A percentile compares a stretch with the other conserved stretches of the same genome.
Conservation (phyloP, 2,329 filamentous ascomycete species). For the Corynespora cassiicola region DNA sequence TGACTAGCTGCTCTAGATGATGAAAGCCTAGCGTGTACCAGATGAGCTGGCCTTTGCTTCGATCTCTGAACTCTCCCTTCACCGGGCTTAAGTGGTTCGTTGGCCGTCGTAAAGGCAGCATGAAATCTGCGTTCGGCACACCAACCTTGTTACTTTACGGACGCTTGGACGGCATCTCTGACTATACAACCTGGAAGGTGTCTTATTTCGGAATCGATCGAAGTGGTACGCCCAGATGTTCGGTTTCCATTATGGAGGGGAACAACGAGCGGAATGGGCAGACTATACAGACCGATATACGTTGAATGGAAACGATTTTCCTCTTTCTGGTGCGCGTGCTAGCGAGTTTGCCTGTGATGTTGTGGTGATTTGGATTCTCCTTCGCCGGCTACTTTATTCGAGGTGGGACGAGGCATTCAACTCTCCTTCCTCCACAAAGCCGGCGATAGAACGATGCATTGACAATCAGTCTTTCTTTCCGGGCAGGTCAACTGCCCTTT, state of each 20-base stretch:
- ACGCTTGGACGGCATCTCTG: constrained; percentile 99
- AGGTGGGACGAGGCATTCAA: constrained; percentile 32
- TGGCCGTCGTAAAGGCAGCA: constrained; percentile 68
- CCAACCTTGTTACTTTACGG: constrained; percentile 95
- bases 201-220: constrained; percentile 17
- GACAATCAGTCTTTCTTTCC: constrained; percentile 47
- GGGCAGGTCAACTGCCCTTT: too few relatives aligned
- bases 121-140: constrained; percentile 99
- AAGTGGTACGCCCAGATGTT: constrained; percentile 12
- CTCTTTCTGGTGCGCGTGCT: neutral
- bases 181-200: constrained; percentile 67
- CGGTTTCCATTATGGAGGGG: constrained; percentile 4
- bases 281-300: constrained; percentile 13
- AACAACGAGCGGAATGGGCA: neutral
- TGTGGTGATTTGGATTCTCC: constrained; percentile 1
- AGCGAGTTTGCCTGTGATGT: neutral
- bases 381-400: constrained; percentile 36
- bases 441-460: constrained; percentile 47
- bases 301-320: constrained; percentile 9
- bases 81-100: constrained; percentile 88
- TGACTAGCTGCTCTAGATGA: constrained; percentile 72
- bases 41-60: constrained; percentile 79
- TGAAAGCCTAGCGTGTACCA: constrained; percentile 98
- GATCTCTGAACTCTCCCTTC: constrained; percentile 82
- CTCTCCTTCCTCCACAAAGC: constrained; percentile 40